These are phyloP conservation scores for Conticribra weissflogii DNA, from an alignment of 108 stramenopile genomes.

Conservation along the genomic window DNA sequence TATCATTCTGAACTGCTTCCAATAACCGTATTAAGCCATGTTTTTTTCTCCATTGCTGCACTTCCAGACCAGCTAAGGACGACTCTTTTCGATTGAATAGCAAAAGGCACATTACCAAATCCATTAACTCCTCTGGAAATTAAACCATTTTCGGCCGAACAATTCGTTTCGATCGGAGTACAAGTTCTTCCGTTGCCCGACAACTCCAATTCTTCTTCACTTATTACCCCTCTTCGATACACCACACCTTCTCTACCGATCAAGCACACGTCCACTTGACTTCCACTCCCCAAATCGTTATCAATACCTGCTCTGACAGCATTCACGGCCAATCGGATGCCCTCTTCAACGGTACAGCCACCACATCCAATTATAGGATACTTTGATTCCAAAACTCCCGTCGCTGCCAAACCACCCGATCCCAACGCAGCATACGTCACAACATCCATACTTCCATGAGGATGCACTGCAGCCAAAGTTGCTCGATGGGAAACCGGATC, in stretches of 20 bases:
- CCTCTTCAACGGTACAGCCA: constrained; percentile 60
- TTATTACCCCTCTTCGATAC: constrained; percentile 39
- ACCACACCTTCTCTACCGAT: constrained; percentile 28
- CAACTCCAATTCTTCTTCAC: constrained; percentile 38
- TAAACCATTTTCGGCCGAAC: neutral
- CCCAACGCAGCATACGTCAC: constrained; percentile 82
- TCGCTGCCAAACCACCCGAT: constrained; percentile 85
- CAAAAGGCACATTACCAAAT: constrained; percentile 82
- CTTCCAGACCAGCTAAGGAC: constrained; percentile 26
- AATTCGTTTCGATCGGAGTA: neutral
- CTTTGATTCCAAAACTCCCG: constrained; percentile 71
- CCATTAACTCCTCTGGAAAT: constrained; percentile 63
- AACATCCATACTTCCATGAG: constrained; percentile 81
- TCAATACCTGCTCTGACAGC: constrained; percentile 80
- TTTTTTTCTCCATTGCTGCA: constrained; percentile 11
- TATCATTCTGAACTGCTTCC: neutral
- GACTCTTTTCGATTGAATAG: constrained; percentile 50
- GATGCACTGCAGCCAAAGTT: constrained; percentile 73
- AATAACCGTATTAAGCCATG: constrained; percentile 21
- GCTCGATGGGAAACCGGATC: constrained; percentile 42
- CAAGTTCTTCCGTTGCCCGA: constrained; percentile 1
- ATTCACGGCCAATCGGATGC: constrained; percentile 58
- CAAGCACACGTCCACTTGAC: constrained; percentile 52
- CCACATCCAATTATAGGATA: constrained; percentile 35
- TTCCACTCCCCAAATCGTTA: constrained; percentile 89